Base-by-base conservation (phyloP, 78 protist species). In the Dictyostelium brefeldianum region DNA sequence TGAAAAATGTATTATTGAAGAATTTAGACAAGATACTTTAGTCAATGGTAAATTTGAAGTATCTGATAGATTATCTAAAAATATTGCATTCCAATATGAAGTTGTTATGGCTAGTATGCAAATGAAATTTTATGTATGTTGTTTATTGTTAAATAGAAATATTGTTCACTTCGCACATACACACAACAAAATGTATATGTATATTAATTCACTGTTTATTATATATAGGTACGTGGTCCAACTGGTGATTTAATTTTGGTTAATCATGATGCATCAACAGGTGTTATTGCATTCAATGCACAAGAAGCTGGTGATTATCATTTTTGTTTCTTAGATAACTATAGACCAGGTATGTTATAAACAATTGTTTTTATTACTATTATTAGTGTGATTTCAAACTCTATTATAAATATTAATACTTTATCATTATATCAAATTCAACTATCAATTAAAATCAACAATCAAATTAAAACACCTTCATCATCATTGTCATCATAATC, bases 231-330 rank as follows among this genome's bases (percentile, higher is more conserved):
- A 48, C 92, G 92, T 85, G 92, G 79, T 77, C 59, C 92, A 77
- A 75, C 41, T 27, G 41, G 47, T 9, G 73, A 56, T 59, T 43
- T 85, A 31, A 14, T 77, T 47, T 77, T 65, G 22, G 74, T 43
- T 62, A 85, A 85, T 41, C 82, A 85, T 51, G 92, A 85, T 77
- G 92, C 92, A 15, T 74, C 48, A 31, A 59, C 36, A 17, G 83
- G 92, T 22, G 27, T 48, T 22, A 75, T 85, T 59, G 69, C 92
- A 18, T 85, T 85, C 47, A 85, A 62, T 62, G 92, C 92, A 20
- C 92, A 85, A 18, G 92, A 74, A 20, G 79, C 84, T 25, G 92
- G 92, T 50, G 92, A 85, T 59, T 85, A 85, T 77, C 51, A 15
- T 1, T 85, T 57, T 22, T 85, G 92, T 77, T 85, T 85, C 92